Conservation (phyloP, 2,329 filamentous ascomycete genomes). For the Blumeriella jaapii region DNA sequence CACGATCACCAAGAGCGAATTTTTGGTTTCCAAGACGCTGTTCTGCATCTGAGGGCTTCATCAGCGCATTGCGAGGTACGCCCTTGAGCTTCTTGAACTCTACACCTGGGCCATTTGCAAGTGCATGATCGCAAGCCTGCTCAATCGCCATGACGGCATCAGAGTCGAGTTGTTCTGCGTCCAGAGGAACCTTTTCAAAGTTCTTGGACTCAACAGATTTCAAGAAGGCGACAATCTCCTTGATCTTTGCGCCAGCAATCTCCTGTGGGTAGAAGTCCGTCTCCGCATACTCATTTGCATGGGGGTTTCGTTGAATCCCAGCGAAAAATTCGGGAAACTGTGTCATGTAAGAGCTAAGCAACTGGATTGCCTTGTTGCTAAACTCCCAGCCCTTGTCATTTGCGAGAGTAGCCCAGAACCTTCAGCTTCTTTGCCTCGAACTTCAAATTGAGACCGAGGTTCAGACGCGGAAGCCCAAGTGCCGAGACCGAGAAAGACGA, state of each 20-base stretch:
- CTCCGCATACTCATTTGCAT: slow-evolving; percentile 72
- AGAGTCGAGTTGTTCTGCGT: slow-evolving; percentile 92
- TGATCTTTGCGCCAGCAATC: slow-evolving; percentile 66
- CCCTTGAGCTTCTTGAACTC: slow-evolving; percentile 61
- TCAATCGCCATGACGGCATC: slow-evolving; percentile 77
- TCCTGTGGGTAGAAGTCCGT: slow-evolving; percentile 74
- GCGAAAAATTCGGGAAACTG: slow-evolving; percentile 93
- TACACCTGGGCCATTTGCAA: slow-evolving; percentile 38
- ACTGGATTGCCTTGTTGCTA: slow-evolving; percentile 66
- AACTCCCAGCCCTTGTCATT: slow-evolving; percentile 89
- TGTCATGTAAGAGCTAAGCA: slow-evolving; percentile 83
- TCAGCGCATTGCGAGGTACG: slow-evolving; percentile 74
- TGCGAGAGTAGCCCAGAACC: slow-evolving; percentile 88
- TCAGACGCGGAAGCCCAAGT: slow-evolving; percentile 65
- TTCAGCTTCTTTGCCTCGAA: slow-evolving; percentile 94
- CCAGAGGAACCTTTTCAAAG: slow-evolving; percentile 90
- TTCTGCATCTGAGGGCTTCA: slow-evolving; percentile 94
- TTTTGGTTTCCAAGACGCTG: slow-evolving; percentile 76
- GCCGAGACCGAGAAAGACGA: slow-evolving; percentile 82
- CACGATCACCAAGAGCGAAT: slow-evolving; percentile 77
- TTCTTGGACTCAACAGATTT: slow-evolving; percentile 84
- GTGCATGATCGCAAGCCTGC: slow-evolving; percentile 54
- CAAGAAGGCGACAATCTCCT: slow-evolving; percentile 88
- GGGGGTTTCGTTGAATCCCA: slow-evolving; percentile 73
- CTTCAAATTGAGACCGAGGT: slow-evolving; percentile 89